Evolutionary conservation across 2,329 filamentous ascomycete species (phyloP).

Genomic region (Aspergillus udagawae): DNA sequence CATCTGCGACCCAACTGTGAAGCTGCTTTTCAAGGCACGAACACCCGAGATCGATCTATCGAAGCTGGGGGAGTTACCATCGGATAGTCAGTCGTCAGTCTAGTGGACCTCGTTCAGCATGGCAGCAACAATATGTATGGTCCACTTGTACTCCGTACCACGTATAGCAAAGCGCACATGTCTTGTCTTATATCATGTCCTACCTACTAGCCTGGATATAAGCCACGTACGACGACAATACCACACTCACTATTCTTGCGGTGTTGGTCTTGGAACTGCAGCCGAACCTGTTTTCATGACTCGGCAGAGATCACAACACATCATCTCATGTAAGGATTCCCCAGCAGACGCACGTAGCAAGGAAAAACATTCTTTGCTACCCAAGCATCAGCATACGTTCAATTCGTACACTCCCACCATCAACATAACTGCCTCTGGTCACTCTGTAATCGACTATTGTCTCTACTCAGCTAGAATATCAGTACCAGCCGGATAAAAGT

Average conservation of each 20-base stretch:
- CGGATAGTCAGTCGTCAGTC: neutral
- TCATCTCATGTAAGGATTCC: neutral
- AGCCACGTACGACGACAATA: neutral
- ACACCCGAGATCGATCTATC: slow-evolving; percentile 23
- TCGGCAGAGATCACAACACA: neutral
- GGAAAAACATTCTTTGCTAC: neutral
- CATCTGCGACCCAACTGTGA: slow-evolving; percentile 28
- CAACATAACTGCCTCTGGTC: neutral
- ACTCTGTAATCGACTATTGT: neutral
- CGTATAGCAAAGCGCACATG: neutral
- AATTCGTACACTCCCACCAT: neutral
- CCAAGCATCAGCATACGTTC: neutral
- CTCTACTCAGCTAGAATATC: neutral
- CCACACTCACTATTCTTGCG: neutral
- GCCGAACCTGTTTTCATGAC: neutral
- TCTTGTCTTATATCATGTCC: neutral
- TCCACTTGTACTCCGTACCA: neutral
- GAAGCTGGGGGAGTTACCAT: neutral
- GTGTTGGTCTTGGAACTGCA: too few relatives aligned
- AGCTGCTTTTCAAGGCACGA: slow-evolving; percentile 24
- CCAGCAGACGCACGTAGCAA: neutral
- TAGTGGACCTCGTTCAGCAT: neutral
- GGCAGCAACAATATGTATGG: neutral
- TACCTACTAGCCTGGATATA: neutral
- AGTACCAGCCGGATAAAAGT: neutral